Evolutionary conservation across 2,329 filamentous ascomycete species (phyloP), one percentile per base, ranked within the genome.

Genomic region (Tolypocladium cylindrosporum): DNA sequence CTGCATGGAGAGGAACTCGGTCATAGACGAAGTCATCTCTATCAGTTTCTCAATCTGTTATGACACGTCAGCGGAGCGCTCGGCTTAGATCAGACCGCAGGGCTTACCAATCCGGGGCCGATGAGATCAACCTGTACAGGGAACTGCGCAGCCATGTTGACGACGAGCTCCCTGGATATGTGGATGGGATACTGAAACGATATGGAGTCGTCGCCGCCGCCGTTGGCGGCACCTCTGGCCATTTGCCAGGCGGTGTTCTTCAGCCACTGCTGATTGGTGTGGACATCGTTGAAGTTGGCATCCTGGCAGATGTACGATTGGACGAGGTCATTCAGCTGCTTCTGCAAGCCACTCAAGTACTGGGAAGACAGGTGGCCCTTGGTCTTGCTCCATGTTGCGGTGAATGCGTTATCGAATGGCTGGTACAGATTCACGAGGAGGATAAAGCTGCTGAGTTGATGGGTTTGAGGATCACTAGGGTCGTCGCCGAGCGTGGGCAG

Each of bases 21-120:
- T 87, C 61, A 94, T 77, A 19, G 86, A 85, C 69, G 82, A 88
- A 14, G 89, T 85, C 41, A 92, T 82, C 63, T 92, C 88, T 64
- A 94, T 83, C 14, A 96, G 74, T 68, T 93, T 93, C 68, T 92
- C 89, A 60, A 94, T 84, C 83, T 87, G 64, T 0, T 36, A 14
- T 5, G 31, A 9, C 1, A 5, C 37, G 50, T 55, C 40, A 56
- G 50, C 14, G 4, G 10, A 16, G 27, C 40, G 4, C 21, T 52
- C 19, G n/a, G 31, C 4, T 13, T 14, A 37, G 8, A 31, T 9
- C 19, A 13, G 6, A 13, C 10, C 31, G 13, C 14, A 19, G 8
- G 31, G 76, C 84, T 70, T 74, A 90, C 88, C 71, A 95, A 71
- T 34, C 88, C 88, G 43, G 89, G 81, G 21, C 87, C 88, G 62